These are phyloP conservation scores for Ensete glaucum DNA, from an alignment of 176 grass and related monocot genomes.

Conservation along the genomic window DNA sequence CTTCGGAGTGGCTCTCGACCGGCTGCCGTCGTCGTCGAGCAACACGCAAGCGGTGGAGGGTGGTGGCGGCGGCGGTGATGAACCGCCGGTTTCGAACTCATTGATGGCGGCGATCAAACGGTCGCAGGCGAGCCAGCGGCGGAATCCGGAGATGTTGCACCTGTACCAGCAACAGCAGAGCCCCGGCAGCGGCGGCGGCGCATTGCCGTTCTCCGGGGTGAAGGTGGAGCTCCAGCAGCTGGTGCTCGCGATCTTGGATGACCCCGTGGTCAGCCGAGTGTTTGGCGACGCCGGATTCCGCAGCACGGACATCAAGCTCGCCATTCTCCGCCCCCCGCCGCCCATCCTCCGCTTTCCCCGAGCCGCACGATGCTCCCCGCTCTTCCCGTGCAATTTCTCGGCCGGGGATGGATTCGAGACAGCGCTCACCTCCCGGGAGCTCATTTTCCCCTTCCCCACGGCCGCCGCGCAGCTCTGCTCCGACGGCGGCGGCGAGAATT, in stretches of 20 bases:
- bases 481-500: constrained; percentile 37
- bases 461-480: not conserved
- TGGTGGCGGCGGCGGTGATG: constrained; percentile 10
- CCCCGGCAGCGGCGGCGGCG: not conserved
- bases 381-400: constrained; percentile 76
- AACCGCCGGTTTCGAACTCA: constrained; percentile 73
- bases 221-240: constrained; percentile 79
- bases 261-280: constrained; percentile 79
- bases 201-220: constrained; percentile 31
- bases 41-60: not conserved
- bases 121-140: constrained; percentile 75
- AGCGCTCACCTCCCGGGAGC: not conserved
- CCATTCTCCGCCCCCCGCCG: constrained; percentile 61
- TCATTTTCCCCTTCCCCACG: constrained; percentile 6
- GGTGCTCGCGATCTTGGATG: constrained; percentile 74
- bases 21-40: constrained; percentile 21
- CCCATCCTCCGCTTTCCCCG: constrained; percentile 32
- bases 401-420: constrained; percentile 45
- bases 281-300: constrained; percentile 76
- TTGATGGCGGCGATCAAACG: constrained; percentile 95
- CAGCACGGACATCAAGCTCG: constrained; percentile 65
- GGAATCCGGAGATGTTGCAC: constrained; percentile 71
- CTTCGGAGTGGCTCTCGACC: constrained; percentile 76
- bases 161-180: constrained; percentile 48
- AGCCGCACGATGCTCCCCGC: constrained; percentile 42